Evolutionary conservation across 108 stramenopile genomes (phyloP), one percentile per base, ranked within the genome.

Genomic region (Nannochloropsis gaditana): DNA sequence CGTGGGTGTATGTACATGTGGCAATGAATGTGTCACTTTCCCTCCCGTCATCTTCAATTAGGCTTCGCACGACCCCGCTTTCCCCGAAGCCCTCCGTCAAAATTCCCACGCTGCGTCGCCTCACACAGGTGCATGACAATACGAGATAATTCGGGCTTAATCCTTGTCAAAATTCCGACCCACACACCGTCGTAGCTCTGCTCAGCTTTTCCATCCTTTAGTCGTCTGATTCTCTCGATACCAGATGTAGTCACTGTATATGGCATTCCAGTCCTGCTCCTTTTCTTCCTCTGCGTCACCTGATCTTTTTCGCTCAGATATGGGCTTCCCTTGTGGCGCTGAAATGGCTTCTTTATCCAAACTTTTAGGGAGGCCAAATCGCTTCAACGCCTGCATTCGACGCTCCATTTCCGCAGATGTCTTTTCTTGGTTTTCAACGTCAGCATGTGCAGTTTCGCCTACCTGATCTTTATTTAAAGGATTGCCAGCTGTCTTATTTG

Each of bases 291-390:
- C n/a, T 1, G 19, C 59, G 6, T 73, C 19, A 15, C n/a, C 59
- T n/a, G 15, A n/a, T 50, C 15, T 50, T n/a, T 8, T n/a, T 15
- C 59, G 5, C n/a, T 15, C 59, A 15, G 15, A 15, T 2, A 73
- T n/a, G 19, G 59, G 59, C 59, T 73, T 73, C 19, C 59, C 59
- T n/a, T 73, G 59, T 73, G 59, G 59, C 59, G n/a, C 15, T 31
- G 31, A 31, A 4, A 73, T 73, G 59, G 8, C 59, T n/a, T 73
- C n/a, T n/a, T 73, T n/a, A n/a, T 73, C 59, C 59, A 73, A n/a
- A n/a, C 19, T n/a, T n/a, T 73, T 73, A 73, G 59, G 59, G 59
- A 73, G 59, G n/a, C 59, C 59, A 73, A 73, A 73, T 73, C 59
- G 59, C n/a, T 73, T 73, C 19, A 73, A n/a, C 59, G 59, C 59